Evolutionary conservation across 108 stramenopile species (phyloP).

Genomic region (Pseudonitzschia multiseries): DNA sequence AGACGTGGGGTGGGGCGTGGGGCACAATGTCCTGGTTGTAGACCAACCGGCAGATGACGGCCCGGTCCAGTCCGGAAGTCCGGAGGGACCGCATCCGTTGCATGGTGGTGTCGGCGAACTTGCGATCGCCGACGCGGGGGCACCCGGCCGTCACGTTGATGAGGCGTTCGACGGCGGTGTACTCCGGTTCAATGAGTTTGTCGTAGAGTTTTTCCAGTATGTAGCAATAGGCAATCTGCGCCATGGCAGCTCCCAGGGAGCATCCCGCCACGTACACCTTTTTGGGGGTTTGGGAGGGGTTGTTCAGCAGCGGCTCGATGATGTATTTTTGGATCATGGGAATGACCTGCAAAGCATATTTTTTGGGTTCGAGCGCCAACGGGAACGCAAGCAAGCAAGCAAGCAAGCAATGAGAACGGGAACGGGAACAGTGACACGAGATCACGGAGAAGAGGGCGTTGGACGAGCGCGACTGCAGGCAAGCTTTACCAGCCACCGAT

Average conservation of each 20-base stretch:
- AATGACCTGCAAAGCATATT: background rate
- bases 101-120: slow-evolving; percentile 14
- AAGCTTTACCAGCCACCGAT: no score
- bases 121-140: slow-evolving; percentile 23
- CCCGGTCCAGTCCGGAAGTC: slow-evolving; percentile 14
- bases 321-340: slow-evolving; percentile 33
- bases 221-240: slow-evolving; percentile 31
- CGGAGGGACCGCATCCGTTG: slow-evolving; percentile 14
- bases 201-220: slow-evolving; percentile 16
- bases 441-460: no score
- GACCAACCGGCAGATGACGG: slow-evolving; percentile 28
- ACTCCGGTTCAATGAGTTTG: slow-evolving; percentile 5
- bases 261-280: slow-evolving; percentile 40
- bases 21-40: slow-evolving; percentile 31
- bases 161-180: background rate
- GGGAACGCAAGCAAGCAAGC: background rate
- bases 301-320: slow-evolving; percentile 23
- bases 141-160: slow-evolving; percentile 29
- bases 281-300: slow-evolving; percentile 23
- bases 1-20: slow-evolving; percentile 17
- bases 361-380: background rate
- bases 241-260: slow-evolving; percentile 31
- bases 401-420: background rate
- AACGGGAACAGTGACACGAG: background rate
- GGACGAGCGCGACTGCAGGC: no score